A percentile compares a stretch with the other conserved stretches of the same genome.
Conservation (phyloP, 306 rosid species). For the Quercus robur region DNA sequence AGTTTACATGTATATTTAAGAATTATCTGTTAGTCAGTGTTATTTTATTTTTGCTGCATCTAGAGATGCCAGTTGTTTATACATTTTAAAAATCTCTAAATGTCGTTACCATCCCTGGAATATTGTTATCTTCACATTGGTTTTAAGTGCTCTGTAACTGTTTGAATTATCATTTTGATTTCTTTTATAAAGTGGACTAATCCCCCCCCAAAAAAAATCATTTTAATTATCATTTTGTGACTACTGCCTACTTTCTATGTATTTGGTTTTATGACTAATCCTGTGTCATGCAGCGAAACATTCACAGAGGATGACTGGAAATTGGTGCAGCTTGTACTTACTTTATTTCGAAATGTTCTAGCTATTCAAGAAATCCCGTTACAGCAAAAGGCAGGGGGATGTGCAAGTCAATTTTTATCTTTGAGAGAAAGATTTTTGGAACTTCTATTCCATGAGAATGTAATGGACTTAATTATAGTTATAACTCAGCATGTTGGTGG, state of each 20-base stretch:
- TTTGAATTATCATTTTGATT: too few relatives aligned
- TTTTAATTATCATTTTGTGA: neutral
- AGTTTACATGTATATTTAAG: neutral
- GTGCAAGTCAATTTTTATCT: conserved; percentile 58
- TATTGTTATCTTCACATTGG: too few relatives aligned
- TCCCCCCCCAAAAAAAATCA: too few relatives aligned
- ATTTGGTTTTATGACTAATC: neutral
- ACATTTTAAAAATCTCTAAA: neutral
- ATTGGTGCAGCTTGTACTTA: conserved; percentile 79
- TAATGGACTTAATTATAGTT: conserved; percentile 79
- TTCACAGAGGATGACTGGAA: conserved; percentile 97
- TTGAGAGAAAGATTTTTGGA: conserved; percentile 78
- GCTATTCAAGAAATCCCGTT: conserved; percentile 82
- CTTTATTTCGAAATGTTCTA: conserved; percentile 75
- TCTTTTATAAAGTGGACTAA: too few relatives aligned
- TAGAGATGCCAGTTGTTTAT: neutral
- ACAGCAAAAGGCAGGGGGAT: conserved; percentile 73
- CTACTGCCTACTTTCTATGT: neutral
- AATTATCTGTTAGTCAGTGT: neutral
- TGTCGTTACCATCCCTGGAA: too few relatives aligned
- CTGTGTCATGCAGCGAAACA: conserved; percentile 46
- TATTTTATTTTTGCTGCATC: neutral
- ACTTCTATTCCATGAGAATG: conserved; percentile 78
- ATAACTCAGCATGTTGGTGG: conserved; percentile 66
- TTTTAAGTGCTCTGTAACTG: too few relatives aligned